Conservation (phyloP, 805 yeast species). For the Kregervanrija delftensis region DNA sequence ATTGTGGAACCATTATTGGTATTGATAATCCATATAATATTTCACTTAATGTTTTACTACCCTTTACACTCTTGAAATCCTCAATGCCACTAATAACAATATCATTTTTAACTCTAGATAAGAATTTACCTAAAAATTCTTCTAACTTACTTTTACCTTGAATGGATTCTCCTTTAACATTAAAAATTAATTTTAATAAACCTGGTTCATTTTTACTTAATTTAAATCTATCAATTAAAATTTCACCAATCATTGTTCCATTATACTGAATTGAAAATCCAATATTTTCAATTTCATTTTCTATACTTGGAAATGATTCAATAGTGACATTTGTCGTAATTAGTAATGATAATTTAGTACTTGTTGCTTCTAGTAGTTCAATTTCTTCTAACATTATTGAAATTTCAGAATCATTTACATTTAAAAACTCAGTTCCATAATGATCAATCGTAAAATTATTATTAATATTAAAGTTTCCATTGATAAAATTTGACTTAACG, state of each 20-base stretch:
- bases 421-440: neutral
- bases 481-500: slow-evolving; percentile 4
- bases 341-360: slow-evolving; percentile 19
- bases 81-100: slow-evolving; percentile 21
- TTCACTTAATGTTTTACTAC: slow-evolving; percentile 18
- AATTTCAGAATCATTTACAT: neutral
- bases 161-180: neutral
- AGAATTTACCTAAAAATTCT: slow-evolving; percentile 29
- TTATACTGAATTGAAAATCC: slow-evolving; percentile 23
- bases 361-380: slow-evolving; percentile 24
- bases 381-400: slow-evolving; percentile 9
- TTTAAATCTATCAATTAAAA: slow-evolving; percentile 20
- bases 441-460: neutral
- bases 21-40: slow-evolving; percentile 21
- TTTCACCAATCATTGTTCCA: slow-evolving; percentile 28
- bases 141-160: slow-evolving; percentile 19
- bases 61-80: slow-evolving; percentile 14
- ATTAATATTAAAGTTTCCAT: slow-evolving; percentile 3
- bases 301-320: slow-evolving; percentile 25
- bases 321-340: slow-evolving; percentile 28
- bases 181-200: slow-evolving; percentile 1
- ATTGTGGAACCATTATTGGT: slow-evolving; percentile 24
- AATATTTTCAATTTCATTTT: slow-evolving; percentile 19
- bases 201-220: slow-evolving; percentile 8
- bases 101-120: slow-evolving; percentile 30